Conservation (phyloP, 2,329 filamentous ascomycete genomes). For the Diaporthe aspalathi region DNA sequence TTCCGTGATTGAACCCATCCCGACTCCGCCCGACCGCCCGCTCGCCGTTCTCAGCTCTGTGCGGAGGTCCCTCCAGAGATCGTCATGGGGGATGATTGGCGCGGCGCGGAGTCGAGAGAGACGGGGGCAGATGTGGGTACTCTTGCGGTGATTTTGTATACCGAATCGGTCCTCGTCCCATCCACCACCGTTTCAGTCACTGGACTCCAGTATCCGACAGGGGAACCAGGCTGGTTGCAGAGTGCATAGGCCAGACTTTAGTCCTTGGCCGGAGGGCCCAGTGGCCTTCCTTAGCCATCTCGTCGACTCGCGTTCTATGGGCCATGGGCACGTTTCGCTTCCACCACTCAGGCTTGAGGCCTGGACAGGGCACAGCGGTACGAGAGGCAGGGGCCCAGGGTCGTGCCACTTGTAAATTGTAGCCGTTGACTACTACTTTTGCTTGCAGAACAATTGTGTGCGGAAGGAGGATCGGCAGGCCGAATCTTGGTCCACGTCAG, state of each 20-base stretch:
- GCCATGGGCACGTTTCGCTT: conserved; percentile 12
- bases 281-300: not conserved
- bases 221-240: conserved; percentile 9
- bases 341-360: conserved; percentile 11
- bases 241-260: conserved; percentile 1
- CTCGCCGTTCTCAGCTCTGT: conserved; percentile 22
- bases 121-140: conserved; percentile 19
- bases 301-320: not conserved
- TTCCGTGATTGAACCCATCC: not conserved
- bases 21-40: not conserved
- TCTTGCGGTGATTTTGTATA: conserved; percentile 17
- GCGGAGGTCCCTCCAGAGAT: conserved; percentile 5
- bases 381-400: conserved; percentile 6
- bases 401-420: not conserved
- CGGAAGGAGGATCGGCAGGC: conserved; percentile 7
- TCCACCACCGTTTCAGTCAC: conserved; percentile 4
- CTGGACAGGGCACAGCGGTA: not conserved
- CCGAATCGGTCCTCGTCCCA: conserved; percentile 3
- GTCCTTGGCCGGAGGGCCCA: not conserved
- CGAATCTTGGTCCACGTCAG: conserved; percentile 4
- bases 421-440: not conserved
- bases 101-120: not conserved
- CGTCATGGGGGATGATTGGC: conserved; percentile 5
- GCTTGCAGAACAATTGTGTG: not conserved
- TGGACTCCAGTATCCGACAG: conserved; percentile 9